phyloP scores from a whole-genome alignment of 345 rosid species.

The Eucalyptus globulus region DNA sequence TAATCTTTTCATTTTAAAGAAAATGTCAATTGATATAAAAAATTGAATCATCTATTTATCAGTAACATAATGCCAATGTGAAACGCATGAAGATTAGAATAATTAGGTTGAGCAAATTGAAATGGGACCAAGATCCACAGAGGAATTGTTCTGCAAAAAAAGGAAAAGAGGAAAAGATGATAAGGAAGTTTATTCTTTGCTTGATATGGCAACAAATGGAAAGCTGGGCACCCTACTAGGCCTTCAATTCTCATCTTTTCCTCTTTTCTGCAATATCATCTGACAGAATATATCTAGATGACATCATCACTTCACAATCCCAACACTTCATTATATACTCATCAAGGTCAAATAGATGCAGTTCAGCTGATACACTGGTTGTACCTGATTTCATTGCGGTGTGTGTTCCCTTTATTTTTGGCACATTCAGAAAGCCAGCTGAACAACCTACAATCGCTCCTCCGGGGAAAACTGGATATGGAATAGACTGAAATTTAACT shows the following conservation, averaged over 20 bases:
- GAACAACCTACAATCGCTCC: constrained; percentile 96
- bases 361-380: not conserved
- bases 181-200: not conserved
- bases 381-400: constrained; percentile 98
- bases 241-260: not conserved
- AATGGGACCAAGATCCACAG: too few relatives aligned
- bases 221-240: not conserved
- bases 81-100: not conserved
- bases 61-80: not conserved
- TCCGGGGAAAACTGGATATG: constrained; percentile 96
- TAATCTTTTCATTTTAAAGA: not conserved
- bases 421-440: constrained; percentile 95
- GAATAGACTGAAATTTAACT: constrained; percentile 98
- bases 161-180: not conserved
- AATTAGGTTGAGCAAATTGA: not conserved
- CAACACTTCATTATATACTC: not conserved
- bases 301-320: not conserved
- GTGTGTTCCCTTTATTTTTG: constrained; percentile 98
- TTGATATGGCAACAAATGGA: not conserved
- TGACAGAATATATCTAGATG: not conserved
- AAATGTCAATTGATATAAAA: not conserved
- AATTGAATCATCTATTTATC: not conserved
- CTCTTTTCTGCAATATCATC: not conserved
- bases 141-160: not conserved
- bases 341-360: not conserved